A percentile compares a stretch with the other conserved stretches of the same genome.
phyloP scores from a whole-genome alignment of 441 rosid species.

The Arabidopsis hybrid region DNA sequence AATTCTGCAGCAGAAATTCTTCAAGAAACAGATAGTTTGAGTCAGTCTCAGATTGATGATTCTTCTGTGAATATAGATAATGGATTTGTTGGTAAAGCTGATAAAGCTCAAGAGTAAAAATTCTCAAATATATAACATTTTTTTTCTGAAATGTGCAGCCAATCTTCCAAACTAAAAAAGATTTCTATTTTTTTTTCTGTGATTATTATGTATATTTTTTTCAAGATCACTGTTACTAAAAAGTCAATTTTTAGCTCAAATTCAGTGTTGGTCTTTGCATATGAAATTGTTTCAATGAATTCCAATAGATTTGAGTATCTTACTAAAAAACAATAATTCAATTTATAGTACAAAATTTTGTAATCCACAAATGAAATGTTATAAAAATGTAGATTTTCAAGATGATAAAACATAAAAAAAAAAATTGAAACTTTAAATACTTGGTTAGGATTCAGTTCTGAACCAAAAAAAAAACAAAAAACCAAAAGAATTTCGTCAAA shows the following conservation, averaged over 20 bases:
- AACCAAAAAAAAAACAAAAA: too few relatives aligned
- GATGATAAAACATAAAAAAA: too few relatives aligned
- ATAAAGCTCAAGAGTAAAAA: slow-evolving; percentile 40
- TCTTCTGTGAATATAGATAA: slow-evolving; percentile 47
- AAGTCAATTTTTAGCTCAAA: not conserved
- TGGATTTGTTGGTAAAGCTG: slow-evolving; percentile 47
- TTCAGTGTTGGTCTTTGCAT: too few relatives aligned
- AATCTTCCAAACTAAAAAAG: not conserved
- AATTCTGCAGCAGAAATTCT: slow-evolving; percentile 39
- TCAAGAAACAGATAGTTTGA: slow-evolving; percentile 39
- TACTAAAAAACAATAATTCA: too few relatives aligned
- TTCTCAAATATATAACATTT: slow-evolving; percentile 10
- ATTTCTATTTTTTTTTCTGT: not conserved
- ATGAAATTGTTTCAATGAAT: too few relatives aligned
- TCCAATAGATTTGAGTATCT: too few relatives aligned
- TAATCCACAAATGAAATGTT: too few relatives aligned
- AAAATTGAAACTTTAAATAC: too few relatives aligned
- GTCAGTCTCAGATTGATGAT: slow-evolving; percentile 50
- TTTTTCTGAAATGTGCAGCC: slow-evolving; percentile 3
- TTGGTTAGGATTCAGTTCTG: too few relatives aligned
- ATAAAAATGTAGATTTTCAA: too few relatives aligned
- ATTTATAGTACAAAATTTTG: too few relatives aligned
- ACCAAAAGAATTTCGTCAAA: too few relatives aligned
- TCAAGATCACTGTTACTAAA: not conserved
- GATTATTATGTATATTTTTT: not conserved